Evolutionary conservation across 2,329 filamentous ascomycete species (phyloP).

Genomic region (Fusarium duplospermum): DNA sequence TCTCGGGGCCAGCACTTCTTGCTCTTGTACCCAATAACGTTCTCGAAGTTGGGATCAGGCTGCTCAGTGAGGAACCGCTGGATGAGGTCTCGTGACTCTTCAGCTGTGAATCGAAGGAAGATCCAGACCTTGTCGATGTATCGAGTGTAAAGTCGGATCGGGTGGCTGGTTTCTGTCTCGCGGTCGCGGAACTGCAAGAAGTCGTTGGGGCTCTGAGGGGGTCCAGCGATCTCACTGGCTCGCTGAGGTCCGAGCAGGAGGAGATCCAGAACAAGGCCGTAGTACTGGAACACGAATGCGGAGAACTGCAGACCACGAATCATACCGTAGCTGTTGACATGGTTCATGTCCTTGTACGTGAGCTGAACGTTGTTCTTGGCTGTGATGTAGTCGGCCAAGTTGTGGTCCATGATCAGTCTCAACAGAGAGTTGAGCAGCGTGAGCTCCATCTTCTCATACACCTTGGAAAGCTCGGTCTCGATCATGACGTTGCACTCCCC

Average conservation of each 20-base stretch:
- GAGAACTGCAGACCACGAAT: slow-evolving; percentile 98
- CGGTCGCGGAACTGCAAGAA: slow-evolving; percentile 97
- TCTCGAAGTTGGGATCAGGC: slow-evolving; percentile 98
- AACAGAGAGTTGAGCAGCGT: slow-evolving; percentile 94
- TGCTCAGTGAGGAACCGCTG: slow-evolving; percentile 98
- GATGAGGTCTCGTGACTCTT: slow-evolving; percentile 95
- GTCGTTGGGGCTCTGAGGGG: slow-evolving; percentile 93
- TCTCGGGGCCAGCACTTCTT: slow-evolving; percentile 99
- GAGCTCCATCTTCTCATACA: slow-evolving; percentile 99
- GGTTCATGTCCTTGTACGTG: slow-evolving; percentile 99
- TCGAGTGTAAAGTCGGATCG: slow-evolving; percentile 95
- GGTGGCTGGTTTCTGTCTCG: slow-evolving; percentile 91
- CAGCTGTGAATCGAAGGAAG: slow-evolving; percentile 91
- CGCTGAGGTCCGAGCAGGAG: slow-evolving; percentile 92
- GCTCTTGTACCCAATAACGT: slow-evolving; percentile 98
- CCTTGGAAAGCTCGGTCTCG: slow-evolving; percentile 97
- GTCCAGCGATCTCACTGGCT: slow-evolving; percentile 97
- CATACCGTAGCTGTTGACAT: slow-evolving; percentile 98
- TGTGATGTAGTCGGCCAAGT: slow-evolving; percentile 98
- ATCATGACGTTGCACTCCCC: slow-evolving; percentile 99
- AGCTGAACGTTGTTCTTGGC: slow-evolving; percentile 99
- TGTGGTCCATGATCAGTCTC: slow-evolving; percentile 98
- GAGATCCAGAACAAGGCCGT: slow-evolving; percentile 93
- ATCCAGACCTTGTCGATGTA: slow-evolving; percentile 99
- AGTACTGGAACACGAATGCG: slow-evolving; percentile 98